Conservation (phyloP, 2,329 filamentous ascomycete genomes). For the Fusarium transvaalense region DNA sequence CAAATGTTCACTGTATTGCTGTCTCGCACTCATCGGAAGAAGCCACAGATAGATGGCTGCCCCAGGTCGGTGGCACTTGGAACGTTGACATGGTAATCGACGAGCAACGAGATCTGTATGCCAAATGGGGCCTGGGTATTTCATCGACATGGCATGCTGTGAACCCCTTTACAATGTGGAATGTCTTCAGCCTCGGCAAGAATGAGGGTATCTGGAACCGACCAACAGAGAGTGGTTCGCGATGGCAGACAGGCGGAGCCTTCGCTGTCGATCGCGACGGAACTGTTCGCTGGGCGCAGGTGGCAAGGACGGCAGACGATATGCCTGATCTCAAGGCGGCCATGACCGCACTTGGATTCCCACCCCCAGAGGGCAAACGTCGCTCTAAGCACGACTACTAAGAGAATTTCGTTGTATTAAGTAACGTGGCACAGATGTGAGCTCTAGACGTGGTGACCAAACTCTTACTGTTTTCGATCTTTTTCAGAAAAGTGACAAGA, state of each 20-base stretch:
- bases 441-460: not conserved
- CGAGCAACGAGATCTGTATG: slow-evolving; percentile 69
- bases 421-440: not conserved
- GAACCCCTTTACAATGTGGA: slow-evolving; percentile 68
- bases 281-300: slow-evolving; percentile 50
- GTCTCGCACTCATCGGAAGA: slow-evolving; percentile 69
- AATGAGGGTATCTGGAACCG: slow-evolving; percentile 75
- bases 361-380: slow-evolving; percentile 14
- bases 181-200: slow-evolving; percentile 68
- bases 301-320: slow-evolving; percentile 50
- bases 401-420: not conserved
- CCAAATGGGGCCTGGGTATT: slow-evolving; percentile 74
- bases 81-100: slow-evolving; percentile 72
- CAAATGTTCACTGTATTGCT: slow-evolving; percentile 68
- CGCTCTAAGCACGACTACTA: slow-evolving; percentile 5
- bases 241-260: slow-evolving; percentile 77
- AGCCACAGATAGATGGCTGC: slow-evolving; percentile 69
- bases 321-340: slow-evolving; percentile 51
- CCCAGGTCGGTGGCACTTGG: slow-evolving; percentile 67
- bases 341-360: slow-evolving; percentile 45
- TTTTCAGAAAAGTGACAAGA: not conserved
- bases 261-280: slow-evolving; percentile 63
- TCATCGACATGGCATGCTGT: slow-evolving; percentile 73
- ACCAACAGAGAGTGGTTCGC: slow-evolving; percentile 72
- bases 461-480: not conserved